Percentiles rank a stretch among this genome's conserved stretches.
These are phyloP conservation scores for Acer saccharum DNA, from an alignment of 345 rosid genomes.

Conservation along the genomic window DNA sequence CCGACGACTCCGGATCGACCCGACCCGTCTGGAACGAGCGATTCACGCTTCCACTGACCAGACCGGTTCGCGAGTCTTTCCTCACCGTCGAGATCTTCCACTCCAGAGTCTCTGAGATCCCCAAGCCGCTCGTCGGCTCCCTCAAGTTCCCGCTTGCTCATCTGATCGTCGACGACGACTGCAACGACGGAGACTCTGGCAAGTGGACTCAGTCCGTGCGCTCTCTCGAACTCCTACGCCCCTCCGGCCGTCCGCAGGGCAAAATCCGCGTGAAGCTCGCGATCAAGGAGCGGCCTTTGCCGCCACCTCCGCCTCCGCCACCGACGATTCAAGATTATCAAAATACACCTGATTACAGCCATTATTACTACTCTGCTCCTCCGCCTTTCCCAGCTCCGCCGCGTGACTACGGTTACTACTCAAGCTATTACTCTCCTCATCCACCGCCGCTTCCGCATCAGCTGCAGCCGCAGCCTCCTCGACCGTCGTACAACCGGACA, in stretches of 20 bases:
- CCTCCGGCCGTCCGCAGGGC: slow-evolving; percentile 70
- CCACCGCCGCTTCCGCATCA: slow-evolving; percentile 34
- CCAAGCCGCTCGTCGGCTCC: slow-evolving; percentile 63
- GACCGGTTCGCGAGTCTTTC: slow-evolving; percentile 47
- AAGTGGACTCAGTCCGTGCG: slow-evolving; percentile 26
- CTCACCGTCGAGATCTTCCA: slow-evolving; percentile 54
- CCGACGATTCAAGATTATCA: slow-evolving; percentile 34
- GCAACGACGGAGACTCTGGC: slow-evolving; percentile 23
- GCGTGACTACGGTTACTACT: slow-evolving; percentile 46
- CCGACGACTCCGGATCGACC: slow-evolving; percentile 46
- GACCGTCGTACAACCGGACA: slow-evolving; percentile 40
- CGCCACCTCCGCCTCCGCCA: slow-evolving; percentile 38
- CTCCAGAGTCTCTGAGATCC: slow-evolving; percentile 48
- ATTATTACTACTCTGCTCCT: slow-evolving; percentile 51
- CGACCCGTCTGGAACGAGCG: slow-evolving; percentile 63
- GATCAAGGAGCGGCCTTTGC: slow-evolving; percentile 38
- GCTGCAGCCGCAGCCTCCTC: slow-evolving; percentile 43
- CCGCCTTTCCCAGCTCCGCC: slow-evolving; percentile 35
- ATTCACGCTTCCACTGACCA: slow-evolving; percentile 44
- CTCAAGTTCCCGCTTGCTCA: slow-evolving; percentile 50
- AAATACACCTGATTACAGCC: slow-evolving; percentile 34
- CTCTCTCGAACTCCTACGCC: slow-evolving; percentile 51
- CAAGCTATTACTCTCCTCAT: slow-evolving; percentile 37
- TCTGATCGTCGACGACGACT: slow-evolving; percentile 37
- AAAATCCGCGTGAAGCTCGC: slow-evolving; percentile 50